Percentiles rank a stretch among this genome's conserved stretches.
These are phyloP conservation scores for Massarina eburnea DNA, from an alignment of 2,329 filamentous ascomycete species.

Conservation along the genomic window DNA sequence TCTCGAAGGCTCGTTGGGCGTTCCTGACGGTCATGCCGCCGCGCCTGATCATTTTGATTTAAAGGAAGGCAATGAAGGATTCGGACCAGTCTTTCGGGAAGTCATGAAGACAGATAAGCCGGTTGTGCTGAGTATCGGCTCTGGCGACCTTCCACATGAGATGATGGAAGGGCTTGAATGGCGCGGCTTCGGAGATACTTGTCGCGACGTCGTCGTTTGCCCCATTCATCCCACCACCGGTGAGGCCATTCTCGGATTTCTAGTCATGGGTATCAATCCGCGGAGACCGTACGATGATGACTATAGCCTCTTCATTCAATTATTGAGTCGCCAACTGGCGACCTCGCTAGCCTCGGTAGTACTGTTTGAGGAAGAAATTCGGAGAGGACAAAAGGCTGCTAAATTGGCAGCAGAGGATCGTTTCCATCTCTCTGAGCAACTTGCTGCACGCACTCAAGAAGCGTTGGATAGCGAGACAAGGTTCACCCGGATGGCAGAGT, in stretches of 20 bases:
- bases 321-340: conserved; percentile 73
- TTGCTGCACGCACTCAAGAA: conserved; percentile 63
- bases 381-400: conserved; percentile 71
- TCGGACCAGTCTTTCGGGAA: conserved; percentile 74
- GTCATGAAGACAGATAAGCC: conserved; percentile 70
- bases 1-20: conserved; percentile 73
- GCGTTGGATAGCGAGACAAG: conserved; percentile 68
- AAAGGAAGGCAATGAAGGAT: conserved; percentile 68
- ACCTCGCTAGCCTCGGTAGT: conserved; percentile 82
- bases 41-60: conserved; percentile 68
- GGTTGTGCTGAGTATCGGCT: conserved; percentile 67
- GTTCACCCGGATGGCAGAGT: conserved; percentile 83
- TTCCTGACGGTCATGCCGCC: conserved; percentile 64
- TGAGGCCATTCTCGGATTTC: conserved; percentile 73
- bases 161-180: conserved; percentile 69
- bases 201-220: conserved; percentile 71
- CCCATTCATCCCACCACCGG: conserved; percentile 77
- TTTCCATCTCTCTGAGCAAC: conserved; percentile 74
- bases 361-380: conserved; percentile 80
- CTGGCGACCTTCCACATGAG: conserved; percentile 64
- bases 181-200: conserved; percentile 71
- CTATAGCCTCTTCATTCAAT: conserved; percentile 74
- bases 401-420: conserved; percentile 74
- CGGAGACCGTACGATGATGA: conserved; percentile 78
- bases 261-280: conserved; percentile 78